Evolutionary conservation across 1,284 basidiomycete species (phyloP).

Genomic region (Ceratobasidium sp.): DNA sequence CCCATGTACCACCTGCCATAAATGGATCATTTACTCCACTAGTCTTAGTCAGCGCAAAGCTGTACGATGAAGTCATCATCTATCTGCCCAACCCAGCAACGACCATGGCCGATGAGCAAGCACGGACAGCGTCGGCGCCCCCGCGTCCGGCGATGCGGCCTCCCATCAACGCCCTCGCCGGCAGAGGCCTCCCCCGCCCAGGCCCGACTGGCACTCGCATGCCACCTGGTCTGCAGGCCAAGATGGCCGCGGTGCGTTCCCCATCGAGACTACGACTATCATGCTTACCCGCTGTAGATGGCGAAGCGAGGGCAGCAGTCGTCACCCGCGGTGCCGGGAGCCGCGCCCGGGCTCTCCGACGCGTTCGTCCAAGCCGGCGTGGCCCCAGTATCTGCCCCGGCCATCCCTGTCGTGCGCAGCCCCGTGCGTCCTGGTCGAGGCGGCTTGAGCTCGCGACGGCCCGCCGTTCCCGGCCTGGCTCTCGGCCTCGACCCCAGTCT

Average conservation of each 20-base stretch:
- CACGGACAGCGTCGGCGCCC: constrained; percentile 19
- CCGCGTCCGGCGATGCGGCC: neutral
- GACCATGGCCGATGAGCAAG: constrained; percentile 36
- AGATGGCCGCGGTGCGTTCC: constrained; percentile 81
- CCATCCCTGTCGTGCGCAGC: constrained; percentile 45
- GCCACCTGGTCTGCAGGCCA: constrained; percentile 88
- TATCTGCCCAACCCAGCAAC: constrained; percentile 10
- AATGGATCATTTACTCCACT: constrained; percentile 1
- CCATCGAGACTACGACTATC: constrained; percentile 16
- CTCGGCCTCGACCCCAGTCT: constrained; percentile 55
- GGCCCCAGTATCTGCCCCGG: constrained; percentile 49
- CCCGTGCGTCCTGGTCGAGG: constrained; percentile 46
- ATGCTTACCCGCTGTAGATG: constrained; percentile 55
- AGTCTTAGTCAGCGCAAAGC: neutral
- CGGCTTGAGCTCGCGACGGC: constrained; percentile 58
- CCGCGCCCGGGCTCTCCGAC: constrained; percentile 54
- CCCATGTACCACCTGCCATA: constrained; percentile 11
- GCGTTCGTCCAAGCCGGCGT: constrained; percentile 55
- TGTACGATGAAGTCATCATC: constrained; percentile 18
- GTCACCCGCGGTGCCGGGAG: constrained; percentile 48
- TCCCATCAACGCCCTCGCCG: neutral
- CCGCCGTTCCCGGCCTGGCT: constrained; percentile 65
- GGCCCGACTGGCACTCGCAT: constrained; percentile 63
- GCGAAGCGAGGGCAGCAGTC: constrained; percentile 58
- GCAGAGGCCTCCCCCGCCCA: constrained; percentile 2